phyloP scores from a whole-genome alignment of 2,329 filamentous ascomycete genomes.

The Beauveria bassiana region DNA sequence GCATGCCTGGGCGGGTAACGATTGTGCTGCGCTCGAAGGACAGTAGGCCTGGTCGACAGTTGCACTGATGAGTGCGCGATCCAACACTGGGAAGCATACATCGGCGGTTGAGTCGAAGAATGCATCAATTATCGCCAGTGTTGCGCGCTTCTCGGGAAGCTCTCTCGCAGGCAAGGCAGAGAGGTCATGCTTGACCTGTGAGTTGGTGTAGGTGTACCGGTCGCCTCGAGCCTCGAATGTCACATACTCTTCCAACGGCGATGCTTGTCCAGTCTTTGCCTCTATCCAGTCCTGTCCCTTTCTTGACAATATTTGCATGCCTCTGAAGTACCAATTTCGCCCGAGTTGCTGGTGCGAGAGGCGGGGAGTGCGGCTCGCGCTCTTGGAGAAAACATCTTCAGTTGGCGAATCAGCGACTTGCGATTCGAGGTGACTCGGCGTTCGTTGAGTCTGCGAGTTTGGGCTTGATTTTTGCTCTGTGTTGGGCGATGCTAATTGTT shows the following conservation, averaged over 20 bases:
- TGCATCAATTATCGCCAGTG: not conserved
- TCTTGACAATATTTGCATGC: conserved; percentile 12
- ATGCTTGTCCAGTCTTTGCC: not conserved
- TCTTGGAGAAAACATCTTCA: not conserved
- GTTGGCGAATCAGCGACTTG: not conserved
- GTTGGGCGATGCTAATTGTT: not conserved
- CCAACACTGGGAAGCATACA: not conserved
- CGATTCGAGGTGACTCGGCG: not conserved
- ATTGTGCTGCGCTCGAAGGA: not conserved
- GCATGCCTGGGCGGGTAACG: conserved; percentile 13
- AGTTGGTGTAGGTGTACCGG: too few relatives aligned
- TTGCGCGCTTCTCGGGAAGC: not conserved
- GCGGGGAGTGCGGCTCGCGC: too few relatives aligned
- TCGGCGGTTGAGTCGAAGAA: not conserved
- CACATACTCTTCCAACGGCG: not conserved
- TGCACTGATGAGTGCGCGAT: not conserved
- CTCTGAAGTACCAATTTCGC: conserved; percentile 14
- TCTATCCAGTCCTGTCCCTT: conserved; percentile 12
- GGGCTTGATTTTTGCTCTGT: not conserved
- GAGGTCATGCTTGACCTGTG: not conserved
- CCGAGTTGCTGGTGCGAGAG: not conserved
- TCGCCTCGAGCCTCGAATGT: not conserved
- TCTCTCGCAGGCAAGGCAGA: not conserved
- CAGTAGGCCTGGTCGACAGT: conserved; percentile 11
- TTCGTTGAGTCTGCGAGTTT: not conserved